phyloP scores from a whole-genome alignment of 1,139 yeast genomes.

The Scheffersomyces insectosa region DNA sequence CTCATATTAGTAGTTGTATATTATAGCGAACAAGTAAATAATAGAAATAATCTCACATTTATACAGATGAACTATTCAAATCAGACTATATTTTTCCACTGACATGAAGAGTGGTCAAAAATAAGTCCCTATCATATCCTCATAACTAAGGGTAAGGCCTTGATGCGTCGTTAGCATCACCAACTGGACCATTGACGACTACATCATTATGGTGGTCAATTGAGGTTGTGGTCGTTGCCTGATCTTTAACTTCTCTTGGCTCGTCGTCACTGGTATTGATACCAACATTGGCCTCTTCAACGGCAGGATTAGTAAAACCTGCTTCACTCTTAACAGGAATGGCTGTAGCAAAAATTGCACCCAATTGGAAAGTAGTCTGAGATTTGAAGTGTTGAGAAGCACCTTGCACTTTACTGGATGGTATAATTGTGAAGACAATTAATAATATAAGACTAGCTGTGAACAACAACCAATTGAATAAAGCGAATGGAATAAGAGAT shows the following conservation, averaged over 20 bases:
- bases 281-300: conserved; percentile 1
- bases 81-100: too few species aligned
- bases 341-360: conserved; percentile 1
- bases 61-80: too few species aligned
- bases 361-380: background rate
- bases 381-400: background rate
- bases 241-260: conserved; percentile 1
- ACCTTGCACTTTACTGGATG: conserved; percentile 9
- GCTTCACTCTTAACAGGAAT: background rate
- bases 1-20: too few species aligned
- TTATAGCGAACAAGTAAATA: too few species aligned
- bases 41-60: too few species aligned
- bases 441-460: conserved; percentile 21
- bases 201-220: too few species aligned
- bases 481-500: conserved; percentile 31
- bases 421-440: conserved; percentile 22
- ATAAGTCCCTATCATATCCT: too few species aligned
- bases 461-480: conserved; percentile 30
- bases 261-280: conserved; percentile 2
- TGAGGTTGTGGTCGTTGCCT: too few species aligned
- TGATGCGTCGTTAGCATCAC: background rate
- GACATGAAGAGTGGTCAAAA: too few species aligned
- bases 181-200: too few species aligned
- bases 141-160: too few species aligned
- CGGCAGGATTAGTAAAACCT: background rate